Evolutionary conservation across 2,329 filamentous ascomycete species (phyloP).

Genomic region (Aspergillus sp.): DNA sequence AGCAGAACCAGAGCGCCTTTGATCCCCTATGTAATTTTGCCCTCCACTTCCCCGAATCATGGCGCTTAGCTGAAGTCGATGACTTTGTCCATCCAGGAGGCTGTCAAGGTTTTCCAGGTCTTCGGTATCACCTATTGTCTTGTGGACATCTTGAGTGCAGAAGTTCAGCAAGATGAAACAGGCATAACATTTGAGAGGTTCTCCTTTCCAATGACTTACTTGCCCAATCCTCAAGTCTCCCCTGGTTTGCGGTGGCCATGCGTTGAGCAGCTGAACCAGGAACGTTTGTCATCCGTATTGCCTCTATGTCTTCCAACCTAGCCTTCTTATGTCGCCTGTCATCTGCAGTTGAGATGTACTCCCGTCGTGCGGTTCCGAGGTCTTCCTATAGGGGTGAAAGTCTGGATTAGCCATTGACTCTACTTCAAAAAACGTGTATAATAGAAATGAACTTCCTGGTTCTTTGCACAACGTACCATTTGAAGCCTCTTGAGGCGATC

Average conservation of each 20-base stretch:
- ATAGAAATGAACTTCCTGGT: not conserved
- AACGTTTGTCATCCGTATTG: constrained; percentile 31
- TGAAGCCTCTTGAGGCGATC: constrained; percentile 31
- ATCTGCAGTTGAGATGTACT: constrained; percentile 39
- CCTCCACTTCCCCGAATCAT: constrained; percentile 21
- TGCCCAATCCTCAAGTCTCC: constrained; percentile 32
- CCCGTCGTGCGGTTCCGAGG: constrained; percentile 39
- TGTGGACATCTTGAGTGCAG: constrained; percentile 31
- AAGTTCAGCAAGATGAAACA: constrained; percentile 4
- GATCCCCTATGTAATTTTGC: constrained; percentile 14
- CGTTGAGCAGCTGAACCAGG: constrained; percentile 31
- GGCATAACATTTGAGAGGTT: too few relatives aligned
- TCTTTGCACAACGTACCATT: constrained; percentile 25
- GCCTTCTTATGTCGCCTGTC: constrained; percentile 14
- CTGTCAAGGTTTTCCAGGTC: constrained; percentile 33
- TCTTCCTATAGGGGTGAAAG: constrained; percentile 32
- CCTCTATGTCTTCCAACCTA: constrained; percentile 30
- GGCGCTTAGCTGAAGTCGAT: constrained; percentile 34
- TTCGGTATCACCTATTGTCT: constrained; percentile 32
- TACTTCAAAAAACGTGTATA: not conserved
- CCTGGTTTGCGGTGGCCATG: constrained; percentile 28
- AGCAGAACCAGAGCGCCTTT: constrained; percentile 5
- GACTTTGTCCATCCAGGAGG: constrained; percentile 42
- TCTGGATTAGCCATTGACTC: not conserved
- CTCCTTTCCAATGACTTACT: constrained; percentile 30